phyloP scores from a whole-genome alignment of 1,139 yeast species.

The Suhomyces guaymorum region DNA sequence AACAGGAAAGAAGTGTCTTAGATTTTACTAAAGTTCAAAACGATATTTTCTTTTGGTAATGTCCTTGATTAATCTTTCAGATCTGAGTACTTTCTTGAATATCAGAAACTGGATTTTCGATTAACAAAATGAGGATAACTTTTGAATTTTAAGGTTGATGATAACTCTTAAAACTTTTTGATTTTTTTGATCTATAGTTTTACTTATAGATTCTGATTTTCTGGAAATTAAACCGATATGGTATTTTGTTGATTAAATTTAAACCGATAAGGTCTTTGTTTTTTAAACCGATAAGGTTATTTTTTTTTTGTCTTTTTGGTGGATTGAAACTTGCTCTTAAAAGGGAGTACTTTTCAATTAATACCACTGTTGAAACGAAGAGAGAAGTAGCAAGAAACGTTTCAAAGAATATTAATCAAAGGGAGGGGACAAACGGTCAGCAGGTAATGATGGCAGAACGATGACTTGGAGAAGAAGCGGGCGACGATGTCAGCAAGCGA shows the following conservation, averaged over 20 bases:
- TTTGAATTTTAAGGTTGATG: no score
- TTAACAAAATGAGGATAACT: no score
- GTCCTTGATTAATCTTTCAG: neutral
- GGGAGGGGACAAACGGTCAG: conserved; percentile 1
- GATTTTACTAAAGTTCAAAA: no score
- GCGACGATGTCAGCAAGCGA: conserved; percentile 18
- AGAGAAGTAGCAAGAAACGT: conserved; percentile 57
- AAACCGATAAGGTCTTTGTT: no score
- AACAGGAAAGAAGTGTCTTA: no score
- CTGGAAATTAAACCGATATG: no score
- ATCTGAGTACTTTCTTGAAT: neutral
- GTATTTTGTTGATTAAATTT: no score
- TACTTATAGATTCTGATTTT: no score
- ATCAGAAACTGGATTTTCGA: no score
- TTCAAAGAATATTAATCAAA: conserved; percentile 27
- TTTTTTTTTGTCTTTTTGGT: conserved; percentile 30
- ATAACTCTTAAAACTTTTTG: no score
- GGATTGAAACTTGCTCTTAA: conserved; percentile 50
- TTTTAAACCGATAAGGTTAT: conserved; percentile 5
- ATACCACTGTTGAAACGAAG: conserved; percentile 39
- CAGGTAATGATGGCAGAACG: neutral
- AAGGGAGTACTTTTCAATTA: conserved; percentile 15
- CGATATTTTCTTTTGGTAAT: no score
- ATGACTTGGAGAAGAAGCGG: conserved; percentile 2
- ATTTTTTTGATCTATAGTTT: conserved; percentile 11